Conservation (phyloP, 768 basidiomycete species). For the Lactarius pseudohatsudake region DNA sequence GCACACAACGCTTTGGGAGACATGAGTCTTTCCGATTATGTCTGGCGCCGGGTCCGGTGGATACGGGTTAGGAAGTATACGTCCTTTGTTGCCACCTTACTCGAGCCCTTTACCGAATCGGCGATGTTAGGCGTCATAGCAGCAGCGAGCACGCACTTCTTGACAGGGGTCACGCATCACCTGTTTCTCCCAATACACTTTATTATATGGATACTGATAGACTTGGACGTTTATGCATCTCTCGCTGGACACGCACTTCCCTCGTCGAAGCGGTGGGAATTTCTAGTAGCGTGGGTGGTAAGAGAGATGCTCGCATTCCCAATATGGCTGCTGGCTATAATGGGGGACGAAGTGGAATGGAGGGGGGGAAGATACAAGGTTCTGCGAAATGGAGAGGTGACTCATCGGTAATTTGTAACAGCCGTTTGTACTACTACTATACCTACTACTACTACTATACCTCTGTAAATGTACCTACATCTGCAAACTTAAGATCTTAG, state of each 20-base stretch:
- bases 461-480: too few species aligned
- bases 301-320: conserved; percentile 86
- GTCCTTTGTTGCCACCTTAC: conserved; percentile 79
- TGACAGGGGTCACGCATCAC: conserved; percentile 54
- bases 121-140: conserved; percentile 68
- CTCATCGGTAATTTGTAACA: neutral
- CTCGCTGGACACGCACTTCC: conserved; percentile 67
- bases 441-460: neutral
- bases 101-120: conserved; percentile 93
- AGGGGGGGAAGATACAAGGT: conserved; percentile 79
- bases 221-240: conserved; percentile 79
- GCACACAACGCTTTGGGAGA: conserved; percentile 86
- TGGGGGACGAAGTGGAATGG: conserved; percentile 83
- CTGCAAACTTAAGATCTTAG: too few species aligned
- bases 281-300: conserved; percentile 75
- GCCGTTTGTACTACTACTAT: neutral
- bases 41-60: conserved; percentile 91
- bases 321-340: conserved; percentile 80
- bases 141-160: conserved; percentile 50
- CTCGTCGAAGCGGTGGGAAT: conserved; percentile 48
- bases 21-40: conserved; percentile 82
- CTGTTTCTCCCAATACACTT: conserved; percentile 61
- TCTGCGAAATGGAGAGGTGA: conserved; percentile 58
- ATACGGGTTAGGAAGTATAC: conserved; percentile 95
- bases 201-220: conserved; percentile 68